Percentiles rank a stretch among this genome's conserved stretches.
Conservation (phyloP, 768 basidiomycete genomes). For the Boletus patriciae region DNA sequence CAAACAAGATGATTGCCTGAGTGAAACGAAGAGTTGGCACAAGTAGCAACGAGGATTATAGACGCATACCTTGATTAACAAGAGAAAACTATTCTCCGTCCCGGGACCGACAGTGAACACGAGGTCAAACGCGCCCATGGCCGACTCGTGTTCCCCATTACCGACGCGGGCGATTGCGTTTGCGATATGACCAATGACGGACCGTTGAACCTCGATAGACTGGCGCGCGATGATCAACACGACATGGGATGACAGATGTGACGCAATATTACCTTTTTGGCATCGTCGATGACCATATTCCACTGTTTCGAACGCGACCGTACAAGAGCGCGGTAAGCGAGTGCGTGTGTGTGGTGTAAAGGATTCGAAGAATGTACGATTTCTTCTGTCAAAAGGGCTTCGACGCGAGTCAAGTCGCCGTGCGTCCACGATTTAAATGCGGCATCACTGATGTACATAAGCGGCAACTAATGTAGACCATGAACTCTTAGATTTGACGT, state of each 20-base stretch:
- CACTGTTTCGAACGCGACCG: background rate
- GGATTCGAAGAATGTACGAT: background rate
- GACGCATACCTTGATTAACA: slow-evolving; percentile 10
- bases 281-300: background rate
- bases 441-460: background rate
- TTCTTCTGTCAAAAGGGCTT: slow-evolving; percentile 3
- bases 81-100: slow-evolving; percentile 7
- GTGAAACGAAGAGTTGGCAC: background rate
- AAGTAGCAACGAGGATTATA: fast-evolving
- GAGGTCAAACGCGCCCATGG: slow-evolving; percentile 9
- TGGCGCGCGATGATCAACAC: background rate
- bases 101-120: background rate
- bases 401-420: background rate
- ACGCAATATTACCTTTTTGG: background rate
- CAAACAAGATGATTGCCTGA: slow-evolving; percentile 9
- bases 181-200: background rate
- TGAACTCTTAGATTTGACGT: background rate
- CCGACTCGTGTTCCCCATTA: background rate
- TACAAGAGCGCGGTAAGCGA: slow-evolving; percentile 4
- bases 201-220: background rate
- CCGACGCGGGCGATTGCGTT: background rate
- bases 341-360: background rate
- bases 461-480: background rate
- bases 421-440: background rate
- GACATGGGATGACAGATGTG: background rate